Evolutionary conservation across 208 protist species (phyloP).

Genomic region (Trypanosoma grayi): DNA sequence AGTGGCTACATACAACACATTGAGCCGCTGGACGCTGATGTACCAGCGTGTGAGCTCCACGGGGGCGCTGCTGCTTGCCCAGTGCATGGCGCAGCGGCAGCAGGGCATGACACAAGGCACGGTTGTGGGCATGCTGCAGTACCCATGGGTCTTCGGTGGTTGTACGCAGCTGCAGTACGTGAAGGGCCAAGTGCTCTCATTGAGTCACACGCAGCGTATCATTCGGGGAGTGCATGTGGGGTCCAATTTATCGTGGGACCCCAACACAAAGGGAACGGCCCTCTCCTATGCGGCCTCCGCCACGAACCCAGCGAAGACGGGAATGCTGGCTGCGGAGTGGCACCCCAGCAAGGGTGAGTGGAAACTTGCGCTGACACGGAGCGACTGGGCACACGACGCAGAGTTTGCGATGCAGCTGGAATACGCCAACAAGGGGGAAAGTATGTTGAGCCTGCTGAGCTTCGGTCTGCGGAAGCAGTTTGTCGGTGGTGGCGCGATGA

Average conservation of each 20-base stretch:
- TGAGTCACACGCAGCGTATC: slow-evolving; percentile 80
- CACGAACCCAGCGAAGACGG: slow-evolving; percentile 62
- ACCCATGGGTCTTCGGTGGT: slow-evolving; percentile 77
- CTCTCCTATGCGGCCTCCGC: slow-evolving; percentile 64
- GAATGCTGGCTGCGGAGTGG: slow-evolving; percentile 55
- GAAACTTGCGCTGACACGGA: slow-evolving; percentile 63
- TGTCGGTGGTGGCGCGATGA: slow-evolving; percentile 64
- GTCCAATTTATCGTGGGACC: slow-evolving; percentile 62
- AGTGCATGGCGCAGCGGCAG: slow-evolving; percentile 88
- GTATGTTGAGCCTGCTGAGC: slow-evolving; percentile 60
- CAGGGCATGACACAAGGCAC: slow-evolving; percentile 75
- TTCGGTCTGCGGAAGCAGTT: slow-evolving; percentile 68
- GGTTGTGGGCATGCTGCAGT: slow-evolving; percentile 86
- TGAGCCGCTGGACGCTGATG: slow-evolving; percentile 85
- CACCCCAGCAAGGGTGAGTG: slow-evolving; percentile 76
- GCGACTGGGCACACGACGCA: slow-evolving; percentile 66
- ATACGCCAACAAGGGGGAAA: slow-evolving; percentile 62
- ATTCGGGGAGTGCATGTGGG: slow-evolving; percentile 82
- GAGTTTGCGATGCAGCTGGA: slow-evolving; percentile 77
- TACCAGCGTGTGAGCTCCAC: slow-evolving; percentile 79
- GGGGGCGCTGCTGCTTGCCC: slow-evolving; percentile 74
- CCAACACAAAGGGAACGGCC: slow-evolving; percentile 52
- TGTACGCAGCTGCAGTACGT: slow-evolving; percentile 87
- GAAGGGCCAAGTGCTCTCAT: slow-evolving; percentile 70
- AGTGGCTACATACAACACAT: slow-evolving; percentile 76